A percentile compares a stretch with the other conserved stretches of the same genome.
Evolutionary conservation across 2,329 filamentous ascomycete species (phyloP).

Genomic region (Colletotrichum trifolii): DNA sequence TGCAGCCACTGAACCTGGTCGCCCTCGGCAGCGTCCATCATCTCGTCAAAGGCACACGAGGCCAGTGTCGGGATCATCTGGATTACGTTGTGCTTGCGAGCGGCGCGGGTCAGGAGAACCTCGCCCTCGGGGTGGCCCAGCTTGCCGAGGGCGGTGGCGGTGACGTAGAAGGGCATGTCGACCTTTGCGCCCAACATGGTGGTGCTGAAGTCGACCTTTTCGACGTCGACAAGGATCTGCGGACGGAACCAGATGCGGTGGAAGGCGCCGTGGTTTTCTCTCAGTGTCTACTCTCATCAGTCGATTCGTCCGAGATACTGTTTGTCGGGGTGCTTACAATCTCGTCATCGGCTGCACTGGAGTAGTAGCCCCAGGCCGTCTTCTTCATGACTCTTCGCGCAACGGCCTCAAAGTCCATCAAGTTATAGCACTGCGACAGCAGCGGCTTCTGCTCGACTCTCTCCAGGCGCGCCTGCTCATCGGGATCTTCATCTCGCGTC

Average conservation of each 20-base stretch:
- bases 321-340: constrained; percentile 68
- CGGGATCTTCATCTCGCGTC: constrained; percentile 73
- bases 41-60: constrained; percentile 97
- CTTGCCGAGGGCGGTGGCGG: constrained; percentile 94
- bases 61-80: constrained; percentile 99
- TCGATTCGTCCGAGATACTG: not conserved
- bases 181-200: constrained; percentile 93
- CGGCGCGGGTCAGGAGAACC: constrained; percentile 86
- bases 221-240: constrained; percentile 87
- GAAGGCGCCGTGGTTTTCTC: constrained; percentile 95
- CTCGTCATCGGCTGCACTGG: constrained; percentile 89
- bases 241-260: constrained; percentile 98
- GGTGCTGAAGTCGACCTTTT: constrained; percentile 85
- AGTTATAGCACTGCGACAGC: constrained; percentile 89
- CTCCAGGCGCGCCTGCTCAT: constrained; percentile 74
- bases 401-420: constrained; percentile 96
- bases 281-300: constrained; percentile 74
- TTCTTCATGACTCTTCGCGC: constrained; percentile 94
- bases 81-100: constrained; percentile 86
- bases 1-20: constrained; percentile 96
- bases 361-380: constrained; percentile 97
- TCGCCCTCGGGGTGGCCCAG: constrained; percentile 94
- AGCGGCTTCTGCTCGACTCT: constrained; percentile 80
- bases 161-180: constrained; percentile 93
- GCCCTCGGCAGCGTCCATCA: constrained; percentile 82